Conservation (phyloP, 2,329 filamentous ascomycete genomes). For the Microdochium bolleyi region DNA sequence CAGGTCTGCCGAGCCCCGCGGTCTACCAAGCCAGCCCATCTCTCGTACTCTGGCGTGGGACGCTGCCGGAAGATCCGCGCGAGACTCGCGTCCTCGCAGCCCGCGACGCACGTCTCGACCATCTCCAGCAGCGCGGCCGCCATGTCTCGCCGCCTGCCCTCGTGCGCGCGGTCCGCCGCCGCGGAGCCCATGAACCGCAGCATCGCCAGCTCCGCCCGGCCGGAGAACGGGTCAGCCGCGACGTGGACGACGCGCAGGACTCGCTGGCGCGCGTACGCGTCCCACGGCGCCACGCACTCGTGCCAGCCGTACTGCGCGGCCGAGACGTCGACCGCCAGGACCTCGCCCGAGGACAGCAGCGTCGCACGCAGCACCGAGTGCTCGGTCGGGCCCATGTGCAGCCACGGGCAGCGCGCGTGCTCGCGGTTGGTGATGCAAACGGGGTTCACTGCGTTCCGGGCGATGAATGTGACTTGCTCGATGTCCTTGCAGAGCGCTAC, state of each 20-base stretch:
- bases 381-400: neutral
- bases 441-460: neutral
- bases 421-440: neutral
- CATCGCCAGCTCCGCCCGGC: too few species aligned
- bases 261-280: neutral
- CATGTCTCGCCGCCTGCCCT: neutral
- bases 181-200: too few species aligned
- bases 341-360: neutral
- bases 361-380: neutral
- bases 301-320: neutral
- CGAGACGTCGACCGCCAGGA: neutral
- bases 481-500: neutral
- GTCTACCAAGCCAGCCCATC: neutral
- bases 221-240: neutral
- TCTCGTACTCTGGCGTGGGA: neutral
- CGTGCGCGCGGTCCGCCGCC: neutral
- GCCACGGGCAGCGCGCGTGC: neutral
- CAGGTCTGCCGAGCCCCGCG: neutral
- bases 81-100: neutral
- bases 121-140: neutral
- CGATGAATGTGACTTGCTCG: neutral
- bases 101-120: neutral
- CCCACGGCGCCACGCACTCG: neutral
- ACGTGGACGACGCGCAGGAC: neutral
- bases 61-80: neutral